phyloP scores from a whole-genome alignment of 129 eudicot species.

The Silybum marianum region DNA sequence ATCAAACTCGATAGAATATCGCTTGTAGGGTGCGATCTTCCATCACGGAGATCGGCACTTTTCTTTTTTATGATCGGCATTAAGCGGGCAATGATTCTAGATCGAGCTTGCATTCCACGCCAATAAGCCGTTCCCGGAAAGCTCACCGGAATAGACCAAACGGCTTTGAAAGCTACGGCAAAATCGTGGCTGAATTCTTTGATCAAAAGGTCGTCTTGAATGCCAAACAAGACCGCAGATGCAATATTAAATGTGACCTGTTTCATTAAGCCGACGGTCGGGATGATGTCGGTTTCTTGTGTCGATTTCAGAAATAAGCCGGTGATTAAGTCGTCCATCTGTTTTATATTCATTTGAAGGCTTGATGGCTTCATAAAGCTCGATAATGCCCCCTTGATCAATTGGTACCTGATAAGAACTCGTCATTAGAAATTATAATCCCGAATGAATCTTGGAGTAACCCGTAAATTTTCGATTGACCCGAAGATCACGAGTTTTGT shows the following conservation, averaged over 20 bases:
- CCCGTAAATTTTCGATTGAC: background rate
- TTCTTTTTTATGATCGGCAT: conserved; percentile 22
- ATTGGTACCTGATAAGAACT: conserved; percentile 29
- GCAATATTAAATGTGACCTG: conserved; percentile 23
- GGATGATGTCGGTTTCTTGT: conserved; percentile 22
- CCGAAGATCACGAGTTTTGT: background rate
- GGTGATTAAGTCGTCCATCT: conserved; percentile 30
- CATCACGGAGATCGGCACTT: conserved; percentile 24
- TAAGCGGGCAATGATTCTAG: conserved; percentile 18
- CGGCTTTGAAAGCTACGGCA: conserved; percentile 24
- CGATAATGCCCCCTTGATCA: conserved; percentile 33
- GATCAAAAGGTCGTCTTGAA: conserved; percentile 16
- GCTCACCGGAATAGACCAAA: conserved; percentile 30
- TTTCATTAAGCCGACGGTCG: conserved; percentile 25
- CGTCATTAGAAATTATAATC: background rate
- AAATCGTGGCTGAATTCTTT: conserved; percentile 15
- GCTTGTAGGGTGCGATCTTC: conserved; percentile 12
- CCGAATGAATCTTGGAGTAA: background rate
- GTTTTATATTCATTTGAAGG: conserved; percentile 33
- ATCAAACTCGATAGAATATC: conserved; percentile 32
- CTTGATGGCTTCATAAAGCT: conserved; percentile 37
- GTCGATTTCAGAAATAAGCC: conserved; percentile 29
- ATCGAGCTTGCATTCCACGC: conserved; percentile 25
- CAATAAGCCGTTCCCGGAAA: conserved; percentile 28
- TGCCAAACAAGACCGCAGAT: conserved; percentile 21